These are phyloP conservation scores for Suaeda aralocaspica DNA, from an alignment of 148 eudicot species.

Conservation along the genomic window DNA sequence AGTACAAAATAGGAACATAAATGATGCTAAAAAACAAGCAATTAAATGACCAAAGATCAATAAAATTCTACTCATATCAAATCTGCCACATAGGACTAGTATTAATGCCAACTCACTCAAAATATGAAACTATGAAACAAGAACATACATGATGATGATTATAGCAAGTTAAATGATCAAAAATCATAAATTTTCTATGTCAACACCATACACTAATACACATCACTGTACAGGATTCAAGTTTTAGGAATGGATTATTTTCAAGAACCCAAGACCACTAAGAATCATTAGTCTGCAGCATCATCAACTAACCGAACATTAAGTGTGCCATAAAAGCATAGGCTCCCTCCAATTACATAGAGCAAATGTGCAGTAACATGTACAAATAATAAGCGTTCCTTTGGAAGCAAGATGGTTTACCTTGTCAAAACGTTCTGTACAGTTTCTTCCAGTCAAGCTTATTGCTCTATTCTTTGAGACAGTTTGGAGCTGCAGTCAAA, in stretches of 20 bases:
- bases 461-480: slow-evolving; percentile 41
- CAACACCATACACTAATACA: background rate
- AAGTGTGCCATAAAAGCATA: background rate
- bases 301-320: background rate
- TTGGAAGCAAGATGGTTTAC: slow-evolving; percentile 25
- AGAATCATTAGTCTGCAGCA: background rate
- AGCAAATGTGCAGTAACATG: background rate
- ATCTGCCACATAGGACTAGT: no score
- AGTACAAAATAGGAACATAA: no score
- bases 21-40: no score
- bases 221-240: background rate
- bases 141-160: no score
- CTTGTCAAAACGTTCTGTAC: slow-evolving; percentile 49
- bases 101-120: no score
- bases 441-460: slow-evolving; percentile 51
- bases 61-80: no score
- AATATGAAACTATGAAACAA: no score
- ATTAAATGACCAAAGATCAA: no score
- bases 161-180: no score
- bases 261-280: background rate
- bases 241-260: background rate
- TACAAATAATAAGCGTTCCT: background rate
- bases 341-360: background rate
- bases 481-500: slow-evolving; percentile 36
- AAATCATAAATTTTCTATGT: background rate